Percentiles rank a stretch among this genome's conserved stretches.
Evolutionary conservation across 495 filamentous ascomycete species (phyloP).

Genomic region (Penicillium alfredii): DNA sequence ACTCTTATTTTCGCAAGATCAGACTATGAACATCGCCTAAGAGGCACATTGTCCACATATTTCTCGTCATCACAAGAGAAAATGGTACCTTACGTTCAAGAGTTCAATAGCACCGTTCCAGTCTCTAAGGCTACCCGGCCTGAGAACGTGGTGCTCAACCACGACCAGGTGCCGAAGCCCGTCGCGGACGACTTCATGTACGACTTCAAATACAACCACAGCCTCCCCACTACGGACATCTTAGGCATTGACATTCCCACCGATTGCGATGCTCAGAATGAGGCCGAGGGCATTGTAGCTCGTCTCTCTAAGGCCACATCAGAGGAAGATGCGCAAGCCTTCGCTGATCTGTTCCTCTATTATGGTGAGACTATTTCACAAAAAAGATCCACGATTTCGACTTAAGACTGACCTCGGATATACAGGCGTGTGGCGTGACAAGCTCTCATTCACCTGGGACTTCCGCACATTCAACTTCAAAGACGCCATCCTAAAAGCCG

Average conservation of each 20-base stretch:
- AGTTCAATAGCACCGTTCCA: background rate
- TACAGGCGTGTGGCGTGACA: conserved; percentile 23
- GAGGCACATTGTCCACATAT: conserved; percentile 1
- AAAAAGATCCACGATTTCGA: background rate
- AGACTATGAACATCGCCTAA: conserved; percentile 4
- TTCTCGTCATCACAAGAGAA: conserved; percentile 3
- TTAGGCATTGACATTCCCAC: conserved; percentile 13
- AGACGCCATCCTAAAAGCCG: conserved; percentile 18
- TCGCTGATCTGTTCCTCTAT: conserved; percentile 17
- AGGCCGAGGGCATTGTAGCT: conserved; percentile 14
- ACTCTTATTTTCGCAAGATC: conserved; percentile 1
- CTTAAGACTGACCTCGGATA: conserved; percentile 4
- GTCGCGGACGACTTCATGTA: conserved; percentile 20
- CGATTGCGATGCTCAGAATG: conserved; percentile 15
- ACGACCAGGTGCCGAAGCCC: conserved; percentile 7
- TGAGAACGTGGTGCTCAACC: conserved; percentile 2
- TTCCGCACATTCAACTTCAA: conserved; percentile 22
- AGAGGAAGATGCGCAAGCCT: conserved; percentile 12
- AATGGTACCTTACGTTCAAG: conserved; percentile 13
- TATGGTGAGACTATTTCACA: conserved; percentile 14
- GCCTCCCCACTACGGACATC: conserved; percentile 15
- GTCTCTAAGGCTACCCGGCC: conserved; percentile 1
- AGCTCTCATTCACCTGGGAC: conserved; percentile 23
- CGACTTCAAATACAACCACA: conserved; percentile 33
- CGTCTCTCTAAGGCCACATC: conserved; percentile 8